Percentiles rank a stretch among this genome's conserved stretches.
Evolutionary conservation across 1,139 yeast species (phyloP).

Genomic region (Protomyces gravidus): DNA sequence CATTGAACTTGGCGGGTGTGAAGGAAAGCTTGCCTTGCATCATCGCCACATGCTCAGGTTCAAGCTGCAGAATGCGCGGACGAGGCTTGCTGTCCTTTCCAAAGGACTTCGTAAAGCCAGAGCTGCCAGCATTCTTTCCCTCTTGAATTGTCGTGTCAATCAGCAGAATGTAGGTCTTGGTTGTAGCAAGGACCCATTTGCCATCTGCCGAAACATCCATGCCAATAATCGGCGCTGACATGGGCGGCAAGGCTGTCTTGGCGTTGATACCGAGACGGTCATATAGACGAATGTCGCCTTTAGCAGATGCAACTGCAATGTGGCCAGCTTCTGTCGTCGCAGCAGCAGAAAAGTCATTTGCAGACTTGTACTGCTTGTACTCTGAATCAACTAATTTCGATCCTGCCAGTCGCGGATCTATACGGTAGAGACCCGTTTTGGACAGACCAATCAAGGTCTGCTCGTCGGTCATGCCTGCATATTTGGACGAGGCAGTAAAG

Average conservation of each 20-base stretch:
- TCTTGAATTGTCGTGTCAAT: slow-evolving; percentile 60
- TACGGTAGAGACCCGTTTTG: slow-evolving; percentile 57
- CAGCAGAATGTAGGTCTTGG: slow-evolving; percentile 62
- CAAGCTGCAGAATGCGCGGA: slow-evolving; percentile 61
- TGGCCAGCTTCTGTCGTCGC: slow-evolving; percentile 71
- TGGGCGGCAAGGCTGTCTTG: slow-evolving; percentile 70
- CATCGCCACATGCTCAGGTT: slow-evolving; percentile 68
- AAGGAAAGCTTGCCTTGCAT: slow-evolving; percentile 55
- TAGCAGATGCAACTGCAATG: slow-evolving; percentile 68
- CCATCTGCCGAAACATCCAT: slow-evolving; percentile 76
- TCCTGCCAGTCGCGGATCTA: slow-evolving; percentile 70
- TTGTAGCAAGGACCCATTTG: slow-evolving; percentile 74
- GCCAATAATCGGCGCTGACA: slow-evolving; percentile 68
- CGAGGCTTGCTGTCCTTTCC: slow-evolving; percentile 63
- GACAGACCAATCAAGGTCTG: slow-evolving; percentile 70
- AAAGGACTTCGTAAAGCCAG: slow-evolving; percentile 65
- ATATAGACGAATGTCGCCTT: slow-evolving; percentile 71
- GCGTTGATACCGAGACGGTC: slow-evolving; percentile 70
- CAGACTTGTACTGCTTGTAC: slow-evolving; percentile 51
- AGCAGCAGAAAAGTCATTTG: slow-evolving; percentile 56
- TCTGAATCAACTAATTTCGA: slow-evolving; percentile 57
- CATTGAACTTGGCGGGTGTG: slow-evolving; percentile 71
- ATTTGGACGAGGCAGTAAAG: slow-evolving; percentile 66
- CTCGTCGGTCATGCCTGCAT: slow-evolving; percentile 67
- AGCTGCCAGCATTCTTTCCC: slow-evolving; percentile 57